Evolutionary conservation across 2,329 filamentous ascomycete genomes (phyloP), one percentile per base, ranked within the genome.

Genomic region (Fusarium sp.): DNA sequence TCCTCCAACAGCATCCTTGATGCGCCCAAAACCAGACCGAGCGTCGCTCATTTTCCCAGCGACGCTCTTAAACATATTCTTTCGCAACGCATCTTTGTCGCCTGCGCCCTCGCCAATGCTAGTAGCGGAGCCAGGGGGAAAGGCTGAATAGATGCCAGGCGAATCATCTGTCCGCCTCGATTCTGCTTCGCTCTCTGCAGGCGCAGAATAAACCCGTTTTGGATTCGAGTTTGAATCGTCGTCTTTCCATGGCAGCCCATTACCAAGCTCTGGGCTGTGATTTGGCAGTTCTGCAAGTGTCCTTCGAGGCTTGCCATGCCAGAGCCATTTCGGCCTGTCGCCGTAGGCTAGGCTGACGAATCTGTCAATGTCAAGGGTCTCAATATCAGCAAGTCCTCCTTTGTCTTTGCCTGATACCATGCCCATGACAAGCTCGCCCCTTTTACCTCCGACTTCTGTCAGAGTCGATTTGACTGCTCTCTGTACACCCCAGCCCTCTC

Each of bases 391-490:
- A 73, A 98, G 95, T 5, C 94, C 94, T 64, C 92, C 94, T 82
- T 97, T 97, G 76, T 97, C 95, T 56, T 92, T 91, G 29, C 93
- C 91, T 42, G 92, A 93, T 7, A 98, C 95, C 87, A 97, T 97
- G n/a, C 94, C 95, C 86, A 97, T 94, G 55, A 98, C 92, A 84
- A 98, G 93, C 81, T 98, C 96, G 56, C 95, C 95, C 62, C 96
- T 92, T 81, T 98, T 98, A 16, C 96, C 96, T 75, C 94, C 94
- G 42, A 99, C 90, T 82, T 98, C 96, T 20, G 93, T 95, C 55
- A 98, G 93, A 0, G 96, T 98, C 4, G 94, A 97, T 80, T 98
- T 98, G 77, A 99, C 94, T 20, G 96, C 95, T 78, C 94, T 92
- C 59, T 95, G 94, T n/a, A 97, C 94, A 17, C 92, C 93, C 94